These are phyloP conservation scores for Phytophthora sp. DNA, from an alignment of 352 stramenopile genomes.

Conservation along the genomic window DNA sequence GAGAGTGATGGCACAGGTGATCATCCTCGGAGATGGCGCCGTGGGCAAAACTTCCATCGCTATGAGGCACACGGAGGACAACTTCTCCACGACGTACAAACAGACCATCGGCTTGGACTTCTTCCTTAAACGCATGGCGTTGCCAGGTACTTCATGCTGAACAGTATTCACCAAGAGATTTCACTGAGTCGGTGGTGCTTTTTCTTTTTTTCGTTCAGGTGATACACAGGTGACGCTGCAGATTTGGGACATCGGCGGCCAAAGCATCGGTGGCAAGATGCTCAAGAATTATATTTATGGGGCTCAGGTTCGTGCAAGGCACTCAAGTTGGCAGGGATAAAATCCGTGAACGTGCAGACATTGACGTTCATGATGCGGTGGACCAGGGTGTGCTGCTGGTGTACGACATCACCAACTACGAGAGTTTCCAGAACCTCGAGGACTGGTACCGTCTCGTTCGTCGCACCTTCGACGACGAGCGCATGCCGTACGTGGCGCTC, in stretches of 20 bases:
- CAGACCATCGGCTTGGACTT: slow-evolving; percentile 96
- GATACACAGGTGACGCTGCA: slow-evolving; percentile 93
- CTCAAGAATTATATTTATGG: slow-evolving; percentile 95
- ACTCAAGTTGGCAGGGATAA: no score
- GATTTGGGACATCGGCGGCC: slow-evolving; percentile 95
- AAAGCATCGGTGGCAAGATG: slow-evolving; percentile 89
- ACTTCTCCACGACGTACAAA: slow-evolving; percentile 94
- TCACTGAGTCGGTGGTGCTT: not conserved
- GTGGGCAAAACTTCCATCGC: slow-evolving; percentile 96
- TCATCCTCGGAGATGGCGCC: slow-evolving; percentile 93
- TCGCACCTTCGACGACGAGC: slow-evolving; percentile 83
- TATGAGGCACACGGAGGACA: slow-evolving; percentile 91
- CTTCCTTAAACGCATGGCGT: slow-evolving; percentile 93
- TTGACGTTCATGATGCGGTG: not conserved
- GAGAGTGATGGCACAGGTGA: slow-evolving; percentile 66
- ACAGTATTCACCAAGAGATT: no score
- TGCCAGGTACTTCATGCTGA: slow-evolving; percentile 65
- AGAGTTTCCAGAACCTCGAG: slow-evolving; percentile 95
- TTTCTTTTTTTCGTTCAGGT: no score
- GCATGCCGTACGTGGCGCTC: slow-evolving; percentile 91
- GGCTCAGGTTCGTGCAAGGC: slow-evolving; percentile 65
- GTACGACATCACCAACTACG: slow-evolving; percentile 97
- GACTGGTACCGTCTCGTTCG: slow-evolving; percentile 94
- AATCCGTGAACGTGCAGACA: not conserved
- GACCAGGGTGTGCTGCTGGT: slow-evolving; percentile 88